phyloP scores from a whole-genome alignment of 305 asterid genomes.

The Fraxinus greggii region DNA sequence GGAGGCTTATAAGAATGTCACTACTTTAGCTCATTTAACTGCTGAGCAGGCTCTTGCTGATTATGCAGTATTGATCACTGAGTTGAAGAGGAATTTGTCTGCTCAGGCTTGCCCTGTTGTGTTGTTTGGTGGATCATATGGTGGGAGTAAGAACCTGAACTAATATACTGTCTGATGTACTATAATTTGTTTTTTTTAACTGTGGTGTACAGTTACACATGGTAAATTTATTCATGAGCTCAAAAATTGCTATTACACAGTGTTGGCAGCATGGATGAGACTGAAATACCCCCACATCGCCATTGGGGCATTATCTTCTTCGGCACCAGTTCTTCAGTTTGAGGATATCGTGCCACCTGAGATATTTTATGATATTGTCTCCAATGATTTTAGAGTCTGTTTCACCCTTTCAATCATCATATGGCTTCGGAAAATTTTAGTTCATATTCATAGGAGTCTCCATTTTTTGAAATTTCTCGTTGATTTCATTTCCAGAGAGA shows the following conservation, averaged over 20 bases:
- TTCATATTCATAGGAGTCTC: slow-evolving; percentile 5
- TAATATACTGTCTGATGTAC: neutral
- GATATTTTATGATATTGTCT: slow-evolving; percentile 73
- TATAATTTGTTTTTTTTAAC: neutral
- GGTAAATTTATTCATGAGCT: neutral
- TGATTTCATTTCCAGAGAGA: slow-evolving; percentile 50
- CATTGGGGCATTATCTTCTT: slow-evolving; percentile 83
- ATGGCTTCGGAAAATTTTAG: neutral
- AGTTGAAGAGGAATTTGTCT: slow-evolving; percentile 67
- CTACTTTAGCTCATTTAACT: slow-evolving; percentile 64
- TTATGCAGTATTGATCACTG: slow-evolving; percentile 74
- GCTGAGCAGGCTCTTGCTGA: slow-evolving; percentile 94
- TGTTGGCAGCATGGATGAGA: slow-evolving; percentile 98
- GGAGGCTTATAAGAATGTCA: slow-evolving; percentile 69
- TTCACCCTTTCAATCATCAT: neutral
- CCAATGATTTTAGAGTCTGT: slow-evolving; percentile 72
- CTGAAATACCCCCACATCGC: slow-evolving; percentile 90
- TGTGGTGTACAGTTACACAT: neutral
- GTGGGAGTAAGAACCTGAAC: slow-evolving; percentile 66
- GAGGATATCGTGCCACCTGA: slow-evolving; percentile 78
- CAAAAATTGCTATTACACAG: slow-evolving; percentile 34
- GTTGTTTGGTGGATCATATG: slow-evolving; percentile 93
- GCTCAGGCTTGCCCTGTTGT: slow-evolving; percentile 77
- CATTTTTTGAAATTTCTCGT: slow-evolving; percentile 1
- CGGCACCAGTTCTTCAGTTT: slow-evolving; percentile 85